Conservation (phyloP, 371 early-diverging fungal species). For the Umbelopsis sp. region DNA sequence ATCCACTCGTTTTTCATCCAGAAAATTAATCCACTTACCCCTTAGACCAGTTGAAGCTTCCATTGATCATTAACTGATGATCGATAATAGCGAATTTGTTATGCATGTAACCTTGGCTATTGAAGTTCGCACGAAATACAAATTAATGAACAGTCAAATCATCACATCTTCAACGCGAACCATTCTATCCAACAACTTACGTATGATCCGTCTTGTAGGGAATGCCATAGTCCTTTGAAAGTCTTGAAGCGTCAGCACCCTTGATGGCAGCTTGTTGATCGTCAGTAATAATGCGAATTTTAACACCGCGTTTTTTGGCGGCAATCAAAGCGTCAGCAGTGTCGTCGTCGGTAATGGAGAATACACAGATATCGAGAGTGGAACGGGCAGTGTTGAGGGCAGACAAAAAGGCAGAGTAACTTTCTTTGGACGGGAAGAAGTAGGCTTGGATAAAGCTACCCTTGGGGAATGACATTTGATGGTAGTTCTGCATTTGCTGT, state of each 20-base stretch:
- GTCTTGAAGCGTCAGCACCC: conserved; percentile 61
- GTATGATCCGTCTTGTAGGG: conserved; percentile 54
- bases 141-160: conserved; percentile 18
- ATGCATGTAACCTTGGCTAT: conserved; percentile 59
- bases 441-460: conserved; percentile 49
- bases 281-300: conserved; percentile 59
- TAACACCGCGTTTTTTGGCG: conserved; percentile 62
- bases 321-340: conserved; percentile 59
- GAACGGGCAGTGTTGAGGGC: conserved; percentile 51
- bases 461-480: conserved; percentile 8
- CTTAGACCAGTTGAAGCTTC: conserved; percentile 70
- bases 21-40: conserved; percentile 31
- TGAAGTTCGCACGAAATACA: not conserved
- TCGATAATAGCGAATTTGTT: conserved; percentile 65
- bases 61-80: conserved; percentile 49
- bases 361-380: conserved; percentile 70
- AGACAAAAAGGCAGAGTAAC: conserved; percentile 61
- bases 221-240: conserved; percentile 56
- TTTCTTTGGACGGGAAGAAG: conserved; percentile 71
- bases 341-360: conserved; percentile 71
- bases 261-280: conserved; percentile 63
- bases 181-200: conserved; percentile 26
- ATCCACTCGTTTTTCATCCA: no score
- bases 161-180: not conserved
- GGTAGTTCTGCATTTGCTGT: conserved; percentile 1